Evolutionary conservation across 2,329 filamentous ascomycete species (phyloP).

Genomic region (Alternaria tenuissima): DNA sequence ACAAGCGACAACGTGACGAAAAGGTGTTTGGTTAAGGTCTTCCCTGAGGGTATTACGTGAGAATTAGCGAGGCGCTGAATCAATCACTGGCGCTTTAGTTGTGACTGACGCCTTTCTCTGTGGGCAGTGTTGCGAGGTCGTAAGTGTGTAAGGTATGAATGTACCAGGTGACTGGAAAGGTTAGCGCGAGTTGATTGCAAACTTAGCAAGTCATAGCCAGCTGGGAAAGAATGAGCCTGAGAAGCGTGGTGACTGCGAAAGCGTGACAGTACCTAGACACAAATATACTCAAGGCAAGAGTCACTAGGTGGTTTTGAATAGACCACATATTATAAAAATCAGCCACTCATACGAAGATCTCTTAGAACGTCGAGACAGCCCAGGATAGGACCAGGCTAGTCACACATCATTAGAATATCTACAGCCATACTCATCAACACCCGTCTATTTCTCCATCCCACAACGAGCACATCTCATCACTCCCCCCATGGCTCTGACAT

Average conservation of each 20-base stretch:
- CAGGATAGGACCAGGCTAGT: not conserved
- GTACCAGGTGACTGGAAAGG: not conserved
- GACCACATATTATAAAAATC: not conserved
- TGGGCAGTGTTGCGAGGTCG: not conserved
- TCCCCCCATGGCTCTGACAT: not conserved
- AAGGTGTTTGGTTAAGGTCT: not conserved
- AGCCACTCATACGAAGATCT: not conserved
- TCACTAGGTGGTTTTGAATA: not conserved
- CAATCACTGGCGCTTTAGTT: not conserved
- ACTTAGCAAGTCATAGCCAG: not conserved
- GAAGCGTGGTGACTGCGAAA: not conserved
- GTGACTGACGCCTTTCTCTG: not conserved
- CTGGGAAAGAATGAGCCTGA: not conserved
- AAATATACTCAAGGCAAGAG: not conserved
- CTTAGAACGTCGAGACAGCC: not conserved
- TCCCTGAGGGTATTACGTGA: not conserved
- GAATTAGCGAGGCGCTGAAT: not conserved
- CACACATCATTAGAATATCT: conserved; percentile 13
- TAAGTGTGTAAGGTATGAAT: not conserved
- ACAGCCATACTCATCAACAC: conserved; percentile 8
- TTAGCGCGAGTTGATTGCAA: not conserved
- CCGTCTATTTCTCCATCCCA: not conserved
- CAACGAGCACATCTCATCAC: not conserved
- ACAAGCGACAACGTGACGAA: not conserved
- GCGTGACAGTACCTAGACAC: not conserved